Evolutionary conservation across 2,329 filamentous ascomycete species (phyloP), one percentile per base, ranked within the genome.

Genomic region (Xylariales sp.): DNA sequence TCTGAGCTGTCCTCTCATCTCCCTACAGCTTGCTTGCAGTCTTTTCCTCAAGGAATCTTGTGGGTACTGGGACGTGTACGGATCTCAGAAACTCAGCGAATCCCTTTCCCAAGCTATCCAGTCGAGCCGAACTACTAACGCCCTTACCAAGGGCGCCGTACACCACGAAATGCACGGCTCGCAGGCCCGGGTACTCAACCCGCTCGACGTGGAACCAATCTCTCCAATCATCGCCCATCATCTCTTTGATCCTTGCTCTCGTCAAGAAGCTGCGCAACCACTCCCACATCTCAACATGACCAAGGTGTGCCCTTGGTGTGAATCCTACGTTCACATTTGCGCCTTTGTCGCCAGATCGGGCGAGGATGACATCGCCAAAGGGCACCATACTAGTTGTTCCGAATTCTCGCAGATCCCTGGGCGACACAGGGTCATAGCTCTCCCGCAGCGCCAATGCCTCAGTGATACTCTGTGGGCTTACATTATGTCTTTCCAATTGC

Each of bases 41-140:
- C 9, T 41, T 12, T 6, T 7, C 10, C 14, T 27, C 33, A 0
- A 49, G 32, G 14, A 52, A 46, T 10, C 35, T 33, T n/a, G 32
- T 29, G 3, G 51, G 51, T 16, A 53, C 42, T 2, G 45, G 45
- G 15, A 53, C 49, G 33, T 53, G 46, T 11, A 51, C 46, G 12
- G 47, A 44, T 10, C 50, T 39, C 10, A 55, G 29, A 33, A 43
- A 53, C 40, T 55, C 51, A 2, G 44, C 51, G 21, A 76, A 73
- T 0, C 72, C 71, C 50, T 78, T 78, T 1, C 69, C 74, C 47
- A 76, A 58, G 9, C 59, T 58, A 57, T 78, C 74, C 14, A 78
- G 46, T 28, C 63, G 51, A 18, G 56, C 62, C 8, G 66, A 69
- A 42, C 70, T 72, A 46, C 70, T 76, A 3, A 77, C 70, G 1